Base-by-base conservation (phyloP, 2,329 filamentous ascomycete species). In the Exophiala mesophila region DNA sequence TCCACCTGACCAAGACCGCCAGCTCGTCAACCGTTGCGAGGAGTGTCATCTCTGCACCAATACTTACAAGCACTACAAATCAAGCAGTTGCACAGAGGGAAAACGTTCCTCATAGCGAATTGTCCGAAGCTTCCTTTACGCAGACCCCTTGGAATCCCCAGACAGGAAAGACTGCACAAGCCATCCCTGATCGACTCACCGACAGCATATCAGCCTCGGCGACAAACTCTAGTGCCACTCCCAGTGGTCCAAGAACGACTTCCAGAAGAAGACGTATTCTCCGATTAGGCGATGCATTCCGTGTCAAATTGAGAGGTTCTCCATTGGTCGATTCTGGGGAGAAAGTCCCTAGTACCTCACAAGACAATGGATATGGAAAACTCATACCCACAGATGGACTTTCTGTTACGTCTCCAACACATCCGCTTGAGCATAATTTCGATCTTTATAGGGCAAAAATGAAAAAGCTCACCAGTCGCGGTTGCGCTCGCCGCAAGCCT, bases 41-140 rank as follows among this genome's bases (percentile, higher is more conserved):
- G 28, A 55, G 54, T 31, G 39, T 50, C n/a, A 55, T 55, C 5
- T 53, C 52, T 20, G 45, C 44, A 30, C 54, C 54, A n/a, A 36
- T 52, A 19, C 49, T 56, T 15, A 55, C 50, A 21, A 56, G 53
- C 28, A 55, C 54, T 17, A 52, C 53, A 30, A 56, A 56, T 33
- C 39, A 44, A 36, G 33, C 44, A 19, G 51, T 56, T 23, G 54
- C 54, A 26, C 49, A 38, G 26, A 24, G 39, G n/a, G 54, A 56
- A 35, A 45, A 49, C 15, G 48, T 56, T 21, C 34, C 49, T 21
- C 52, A 40, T 46, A 44, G 37, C 34, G 50, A 55, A 21, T 38
- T 53, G 26, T 39, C 46, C 23, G 43, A 45, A 26, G 21, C 36
- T n/a, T 24, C 26, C 9, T 45, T 50, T 33, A 32, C 43, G 17